Evolutionary conservation across 2,329 filamentous ascomycete genomes (phyloP).

Genomic region (Knufia fluminis): DNA sequence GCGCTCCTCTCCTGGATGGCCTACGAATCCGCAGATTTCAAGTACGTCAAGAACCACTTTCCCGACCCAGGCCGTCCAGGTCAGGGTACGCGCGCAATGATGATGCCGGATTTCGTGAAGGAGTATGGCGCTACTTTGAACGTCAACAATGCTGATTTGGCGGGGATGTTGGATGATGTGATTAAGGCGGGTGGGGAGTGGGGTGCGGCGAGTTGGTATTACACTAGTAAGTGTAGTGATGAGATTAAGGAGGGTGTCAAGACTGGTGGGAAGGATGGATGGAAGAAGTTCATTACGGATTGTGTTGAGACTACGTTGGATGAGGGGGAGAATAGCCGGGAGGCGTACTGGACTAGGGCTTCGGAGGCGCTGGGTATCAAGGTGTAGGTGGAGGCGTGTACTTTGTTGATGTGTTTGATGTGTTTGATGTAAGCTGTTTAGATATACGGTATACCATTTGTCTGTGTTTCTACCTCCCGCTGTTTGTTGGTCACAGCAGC

Average conservation of each 20-base stretch:
- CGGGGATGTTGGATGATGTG: constrained; percentile 42
- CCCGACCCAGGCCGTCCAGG: constrained; percentile 43
- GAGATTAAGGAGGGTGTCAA: constrained; percentile 38
- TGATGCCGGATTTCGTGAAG: constrained; percentile 46
- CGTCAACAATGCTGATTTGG: constrained; percentile 30
- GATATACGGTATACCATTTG: too few relatives aligned
- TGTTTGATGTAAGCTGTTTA: too few relatives aligned
- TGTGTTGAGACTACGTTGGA: constrained; percentile 46
- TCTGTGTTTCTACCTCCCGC: too few relatives aligned
- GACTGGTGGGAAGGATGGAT: constrained; percentile 42
- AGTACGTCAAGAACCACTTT: constrained; percentile 60
- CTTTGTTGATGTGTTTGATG: too few relatives aligned
- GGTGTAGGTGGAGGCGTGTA: too few relatives aligned
- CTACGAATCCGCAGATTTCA: constrained; percentile 61
- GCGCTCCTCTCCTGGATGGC: constrained; percentile 62
- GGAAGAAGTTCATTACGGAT: constrained; percentile 42
- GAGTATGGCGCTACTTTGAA: constrained; percentile 45
- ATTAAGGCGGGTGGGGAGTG: constrained; percentile 42
- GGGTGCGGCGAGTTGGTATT: constrained; percentile 53
- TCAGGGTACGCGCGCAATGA: constrained; percentile 65
- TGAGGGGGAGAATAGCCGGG: constrained; percentile 30
- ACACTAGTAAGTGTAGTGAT: constrained; percentile 44
- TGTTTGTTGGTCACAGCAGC: too few relatives aligned
- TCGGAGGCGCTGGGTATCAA: constrained; percentile 31
- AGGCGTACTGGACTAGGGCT: constrained; percentile 43